Evolutionary conservation across 257 asterid genomes (phyloP), one percentile per base, ranked within the genome.

Genomic region (Scutellaria galericulata): DNA sequence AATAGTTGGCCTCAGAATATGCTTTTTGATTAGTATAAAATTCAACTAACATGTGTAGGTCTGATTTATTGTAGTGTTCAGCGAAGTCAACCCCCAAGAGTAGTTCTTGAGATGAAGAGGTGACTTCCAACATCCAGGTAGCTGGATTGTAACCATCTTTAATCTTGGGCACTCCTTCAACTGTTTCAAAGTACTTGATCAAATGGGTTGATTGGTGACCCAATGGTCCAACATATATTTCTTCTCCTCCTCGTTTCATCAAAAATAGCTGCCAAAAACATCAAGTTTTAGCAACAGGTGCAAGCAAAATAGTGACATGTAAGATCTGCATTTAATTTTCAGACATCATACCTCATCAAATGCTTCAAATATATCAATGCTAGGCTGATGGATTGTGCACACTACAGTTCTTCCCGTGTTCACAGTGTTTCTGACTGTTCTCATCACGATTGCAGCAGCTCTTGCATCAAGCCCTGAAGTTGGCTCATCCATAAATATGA

Each of bases 61-160:
- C 88, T 6, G 90, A 87, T 61, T 84, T 79, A 75, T 55, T 78
- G 81, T 85, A 85, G 50, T 66, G 24, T 1, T 89, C 86, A 4
- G 84, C 73, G 67, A 81, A 82, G 74, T 89, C 78, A 27, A 85
- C 72, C 20, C 89, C 93, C 59, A 85, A 64, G 47, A 79, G 74
- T 9, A 60, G 58, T 74, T 85, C 96, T 69, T 82, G 87, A 18
- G 89, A 80, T 39, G 85, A 73, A 27, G 91, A 45, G n/a, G 93
- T 85, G 60, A 82, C 85, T 56, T 89, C 93, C 77, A 87, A 35
- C 93, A 87, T 89, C 93, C 96, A 82, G 3, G 91, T 84, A 71
- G 96, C 93, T 13, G 93, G 96, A 79, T 89, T 89, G 74, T 83
- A 77, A 12, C 91, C 91, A 0, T 87, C 88, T 78, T 84, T 87